These are phyloP conservation scores for Penicillium mononematosum DNA, from an alignment of 495 filamentous ascomycete genomes.

Conservation along the genomic window DNA sequence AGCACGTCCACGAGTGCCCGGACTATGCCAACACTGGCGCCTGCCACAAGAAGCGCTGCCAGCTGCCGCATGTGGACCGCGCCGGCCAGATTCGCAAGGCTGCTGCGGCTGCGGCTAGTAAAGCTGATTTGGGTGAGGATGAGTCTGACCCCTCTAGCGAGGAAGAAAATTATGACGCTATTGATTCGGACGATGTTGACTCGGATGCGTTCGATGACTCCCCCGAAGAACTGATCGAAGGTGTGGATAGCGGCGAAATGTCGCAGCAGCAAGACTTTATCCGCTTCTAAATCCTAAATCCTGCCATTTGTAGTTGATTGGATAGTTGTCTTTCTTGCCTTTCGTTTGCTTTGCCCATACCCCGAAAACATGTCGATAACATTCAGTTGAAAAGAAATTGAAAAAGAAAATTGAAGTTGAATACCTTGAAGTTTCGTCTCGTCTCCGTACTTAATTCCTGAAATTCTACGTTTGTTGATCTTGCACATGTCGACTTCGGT, in stretches of 20 bases:
- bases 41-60: slow-evolving; percentile 81
- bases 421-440: background rate
- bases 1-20: slow-evolving; percentile 88
- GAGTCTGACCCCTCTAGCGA: slow-evolving; percentile 82
- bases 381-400: background rate
- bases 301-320: slow-evolving; percentile 17
- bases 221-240: slow-evolving; percentile 45
- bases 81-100: slow-evolving; percentile 69
- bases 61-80: slow-evolving; percentile 82
- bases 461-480: background rate
- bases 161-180: slow-evolving; percentile 70
- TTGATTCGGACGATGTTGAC: slow-evolving; percentile 83
- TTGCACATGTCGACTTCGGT: background rate
- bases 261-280: slow-evolving; percentile 70
- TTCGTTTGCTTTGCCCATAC: slow-evolving; percentile 8
- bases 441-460: background rate
- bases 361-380: slow-evolving; percentile 5
- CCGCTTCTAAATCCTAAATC: slow-evolving; percentile 43
- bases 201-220: slow-evolving; percentile 83
- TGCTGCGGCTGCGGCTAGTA: slow-evolving; percentile 40
- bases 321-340: slow-evolving; percentile 9
- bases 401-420: background rate
- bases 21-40: slow-evolving; percentile 88
- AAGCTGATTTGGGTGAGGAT: slow-evolving; percentile 50
- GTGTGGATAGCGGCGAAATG: slow-evolving; percentile 50